phyloP scores from a whole-genome alignment of 306 rosid genomes.

The Vigna reflexopilosa region DNA sequence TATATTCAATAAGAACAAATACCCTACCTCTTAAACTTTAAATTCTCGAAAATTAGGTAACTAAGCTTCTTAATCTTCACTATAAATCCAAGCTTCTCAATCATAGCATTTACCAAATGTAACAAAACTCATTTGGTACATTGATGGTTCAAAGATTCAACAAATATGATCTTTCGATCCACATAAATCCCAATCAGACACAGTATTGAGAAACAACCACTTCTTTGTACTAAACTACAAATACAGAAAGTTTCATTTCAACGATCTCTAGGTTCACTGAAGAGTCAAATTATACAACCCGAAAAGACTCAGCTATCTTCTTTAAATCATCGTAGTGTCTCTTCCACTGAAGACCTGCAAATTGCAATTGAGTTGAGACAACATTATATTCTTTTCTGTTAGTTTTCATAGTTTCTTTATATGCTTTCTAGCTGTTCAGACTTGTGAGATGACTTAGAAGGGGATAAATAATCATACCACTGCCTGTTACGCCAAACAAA shows the following conservation, averaged over 20 bases:
- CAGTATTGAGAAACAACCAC: conserved; percentile 36
- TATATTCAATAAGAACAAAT: neutral
- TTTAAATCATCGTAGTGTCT: conserved; percentile 82
- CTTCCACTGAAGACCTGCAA: conserved; percentile 99
- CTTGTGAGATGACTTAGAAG: conserved; percentile 22
- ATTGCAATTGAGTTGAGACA: conserved; percentile 48
- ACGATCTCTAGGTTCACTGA: conserved; percentile 37
- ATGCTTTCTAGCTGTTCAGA: conserved; percentile 30
- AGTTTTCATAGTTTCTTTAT: neutral
- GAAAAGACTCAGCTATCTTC: conserved; percentile 75
- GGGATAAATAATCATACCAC: conserved; percentile 56
- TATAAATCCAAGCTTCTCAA: neutral
- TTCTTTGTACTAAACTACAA: conserved; percentile 22
- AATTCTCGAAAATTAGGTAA: neutral
- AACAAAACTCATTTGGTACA: conserved; percentile 35
- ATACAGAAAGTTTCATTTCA: conserved; percentile 29
- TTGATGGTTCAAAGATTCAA: conserved; percentile 16
- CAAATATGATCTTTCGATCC: conserved; percentile 33
- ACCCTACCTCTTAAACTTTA: neutral
- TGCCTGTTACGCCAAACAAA: conserved; percentile 84
- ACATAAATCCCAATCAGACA: conserved; percentile 30
- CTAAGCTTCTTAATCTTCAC: conserved; percentile 1
- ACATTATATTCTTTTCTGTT: conserved; percentile 9
- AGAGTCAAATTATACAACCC: conserved; percentile 61
- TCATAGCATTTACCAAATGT: conserved; percentile 27